Evolutionary conservation across 192 early-diverging fungal genomes (phyloP).

Genomic region (Mortierella alpina): DNA sequence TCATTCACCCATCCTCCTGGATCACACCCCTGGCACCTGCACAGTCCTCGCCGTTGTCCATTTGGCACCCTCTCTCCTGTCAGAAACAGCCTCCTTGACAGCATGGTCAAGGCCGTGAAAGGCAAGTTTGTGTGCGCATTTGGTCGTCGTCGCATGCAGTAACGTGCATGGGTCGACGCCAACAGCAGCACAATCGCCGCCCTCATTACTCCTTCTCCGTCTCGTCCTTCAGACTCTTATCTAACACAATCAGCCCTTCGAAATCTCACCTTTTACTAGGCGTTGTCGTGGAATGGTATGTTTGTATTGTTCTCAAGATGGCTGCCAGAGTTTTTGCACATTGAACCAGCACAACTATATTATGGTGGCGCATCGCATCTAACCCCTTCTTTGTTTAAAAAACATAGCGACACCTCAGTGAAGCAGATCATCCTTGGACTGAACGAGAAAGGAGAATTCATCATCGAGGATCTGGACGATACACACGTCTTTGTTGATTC

Average conservation of each 20-base stretch:
- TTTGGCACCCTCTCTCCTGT: neutral
- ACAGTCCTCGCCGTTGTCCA: too few species aligned
- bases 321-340: neutral
- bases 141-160: too few species aligned
- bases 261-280: slow-evolving; percentile 5
- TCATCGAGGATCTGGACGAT: slow-evolving; percentile 87
- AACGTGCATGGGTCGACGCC: too few species aligned
- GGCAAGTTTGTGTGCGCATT: slow-evolving; percentile 5
- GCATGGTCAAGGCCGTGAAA: slow-evolving; percentile 52
- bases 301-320: neutral
- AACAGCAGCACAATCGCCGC: neutral
- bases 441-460: slow-evolving; percentile 73
- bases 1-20: neutral
- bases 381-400: neutral
- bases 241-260: neutral
- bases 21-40: too few species aligned
- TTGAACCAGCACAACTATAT: neutral
- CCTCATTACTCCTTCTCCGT: neutral
- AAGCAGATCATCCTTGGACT: slow-evolving; percentile 81
- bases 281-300: slow-evolving; percentile 44
- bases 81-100: neutral
- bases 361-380: slow-evolving; percentile 15
- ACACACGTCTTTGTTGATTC: slow-evolving; percentile 84
- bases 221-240: neutral
- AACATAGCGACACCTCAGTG: slow-evolving; percentile 76